Conservation (phyloP, 495 filamentous ascomycete genomes). For the Aspergillus taichungensis region DNA sequence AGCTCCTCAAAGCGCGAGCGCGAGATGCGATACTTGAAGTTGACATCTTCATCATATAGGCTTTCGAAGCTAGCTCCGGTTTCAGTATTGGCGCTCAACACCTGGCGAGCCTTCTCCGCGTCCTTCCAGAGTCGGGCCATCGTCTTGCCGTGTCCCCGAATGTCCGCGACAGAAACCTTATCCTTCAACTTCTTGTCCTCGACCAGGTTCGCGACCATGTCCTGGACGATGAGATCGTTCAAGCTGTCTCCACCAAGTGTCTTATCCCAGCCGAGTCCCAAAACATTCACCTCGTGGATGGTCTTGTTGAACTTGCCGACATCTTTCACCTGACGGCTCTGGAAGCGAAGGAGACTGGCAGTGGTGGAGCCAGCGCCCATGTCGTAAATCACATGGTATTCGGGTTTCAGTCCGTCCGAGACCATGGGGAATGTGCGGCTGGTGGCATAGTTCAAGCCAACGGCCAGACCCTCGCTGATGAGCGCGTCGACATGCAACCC, state of each 20-base stretch:
- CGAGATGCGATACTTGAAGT: slow-evolving; percentile 87
- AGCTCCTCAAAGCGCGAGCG: slow-evolving; percentile 76
- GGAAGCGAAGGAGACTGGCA: slow-evolving; percentile 86
- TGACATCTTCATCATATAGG: slow-evolving; percentile 74
- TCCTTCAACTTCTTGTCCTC: slow-evolving; percentile 62
- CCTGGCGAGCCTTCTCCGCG: slow-evolving; percentile 75
- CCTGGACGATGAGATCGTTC: slow-evolving; percentile 76
- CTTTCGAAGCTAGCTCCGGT: slow-evolving; percentile 75
- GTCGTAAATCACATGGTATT: slow-evolving; percentile 89
- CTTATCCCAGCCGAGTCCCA: slow-evolving; percentile 83
- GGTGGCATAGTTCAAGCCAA: slow-evolving; percentile 92
- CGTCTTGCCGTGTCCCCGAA: slow-evolving; percentile 72
- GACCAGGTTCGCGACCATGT: slow-evolving; percentile 76
- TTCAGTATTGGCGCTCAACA: slow-evolving; percentile 88
- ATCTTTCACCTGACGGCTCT: slow-evolving; percentile 82
- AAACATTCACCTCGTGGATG: slow-evolving; percentile 79
- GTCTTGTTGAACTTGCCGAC: slow-evolving; percentile 94
- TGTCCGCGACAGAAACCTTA: slow-evolving; percentile 45
- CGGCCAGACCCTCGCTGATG: slow-evolving; percentile 84
- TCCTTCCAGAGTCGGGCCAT: slow-evolving; percentile 87
- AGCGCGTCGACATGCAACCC: slow-evolving; percentile 77
- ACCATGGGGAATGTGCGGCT: slow-evolving; percentile 78
- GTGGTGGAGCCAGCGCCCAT: slow-evolving; percentile 98
- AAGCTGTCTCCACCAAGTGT: slow-evolving; percentile 84
- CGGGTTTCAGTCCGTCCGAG: slow-evolving; percentile 76